These are phyloP conservation scores for Sparassis latifolia DNA, from an alignment of 1,284 basidiomycete species.

Conservation along the genomic window DNA sequence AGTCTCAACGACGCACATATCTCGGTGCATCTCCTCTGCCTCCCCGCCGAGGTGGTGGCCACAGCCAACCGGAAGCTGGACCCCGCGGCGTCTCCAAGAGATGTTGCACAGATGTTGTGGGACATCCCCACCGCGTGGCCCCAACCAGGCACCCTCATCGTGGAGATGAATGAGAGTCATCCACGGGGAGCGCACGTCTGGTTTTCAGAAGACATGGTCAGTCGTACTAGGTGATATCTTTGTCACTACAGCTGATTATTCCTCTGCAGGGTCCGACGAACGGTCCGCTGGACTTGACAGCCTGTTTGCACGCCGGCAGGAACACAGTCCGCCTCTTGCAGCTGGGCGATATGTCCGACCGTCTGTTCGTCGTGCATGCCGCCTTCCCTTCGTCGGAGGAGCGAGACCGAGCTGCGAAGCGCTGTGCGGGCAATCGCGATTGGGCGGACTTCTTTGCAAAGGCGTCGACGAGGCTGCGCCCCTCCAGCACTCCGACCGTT, in stretches of 20 bases:
- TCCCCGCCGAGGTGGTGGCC: conserved; percentile 26
- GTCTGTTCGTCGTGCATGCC: conserved; percentile 37
- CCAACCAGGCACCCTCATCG: conserved; percentile 34
- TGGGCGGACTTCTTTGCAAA: conserved; percentile 4
- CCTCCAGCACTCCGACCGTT: neutral
- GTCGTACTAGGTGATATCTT: conserved; percentile 6
- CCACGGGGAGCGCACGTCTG: conserved; percentile 25
- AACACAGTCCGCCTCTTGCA: conserved; percentile 43
- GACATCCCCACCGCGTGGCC: conserved; percentile 42
- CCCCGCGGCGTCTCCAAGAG: conserved; percentile 20
- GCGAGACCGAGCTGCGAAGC: neutral
- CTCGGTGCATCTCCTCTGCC: conserved; percentile 35
- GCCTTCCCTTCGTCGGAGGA: conserved; percentile 10
- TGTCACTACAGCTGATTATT: conserved; percentile 1
- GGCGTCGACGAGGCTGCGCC: neutral
- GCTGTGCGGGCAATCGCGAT: neutral
- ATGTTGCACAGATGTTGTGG: conserved; percentile 27
- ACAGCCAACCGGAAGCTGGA: conserved; percentile 21
- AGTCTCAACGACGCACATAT: conserved; percentile 19
- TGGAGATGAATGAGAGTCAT: conserved; percentile 34
- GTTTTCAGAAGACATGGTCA: conserved; percentile 32
- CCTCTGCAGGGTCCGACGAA: conserved; percentile 13
- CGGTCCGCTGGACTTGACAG: conserved; percentile 33
- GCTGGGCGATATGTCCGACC: conserved; percentile 32
- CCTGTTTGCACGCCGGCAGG: conserved; percentile 30